These are phyloP conservation scores for Mycena venus DNA, from an alignment of 768 basidiomycete genomes.

Conservation along the genomic window DNA sequence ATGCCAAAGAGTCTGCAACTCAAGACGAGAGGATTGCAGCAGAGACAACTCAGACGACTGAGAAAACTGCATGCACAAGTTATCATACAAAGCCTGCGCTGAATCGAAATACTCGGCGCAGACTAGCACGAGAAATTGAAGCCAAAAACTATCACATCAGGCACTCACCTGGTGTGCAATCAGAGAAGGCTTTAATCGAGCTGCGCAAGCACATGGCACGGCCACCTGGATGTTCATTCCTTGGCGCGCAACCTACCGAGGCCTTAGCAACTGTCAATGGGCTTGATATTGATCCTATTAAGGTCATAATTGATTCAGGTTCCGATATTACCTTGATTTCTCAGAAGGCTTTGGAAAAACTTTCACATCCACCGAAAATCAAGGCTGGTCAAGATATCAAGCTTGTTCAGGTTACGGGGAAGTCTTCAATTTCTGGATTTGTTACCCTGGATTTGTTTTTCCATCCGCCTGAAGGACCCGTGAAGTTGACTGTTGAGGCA, in stretches of 20 bases:
- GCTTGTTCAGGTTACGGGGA: slow-evolving; percentile 49
- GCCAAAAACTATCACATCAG: not conserved
- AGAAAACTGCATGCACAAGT: not conserved
- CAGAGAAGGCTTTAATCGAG: slow-evolving; percentile 26
- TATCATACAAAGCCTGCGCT: slow-evolving; percentile 13
- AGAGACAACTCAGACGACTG: not conserved
- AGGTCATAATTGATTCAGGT: slow-evolving; percentile 47
- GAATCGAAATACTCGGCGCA: not conserved
- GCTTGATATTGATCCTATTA: not conserved
- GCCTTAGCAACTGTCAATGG: slow-evolving; percentile 33
- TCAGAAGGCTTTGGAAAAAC: slow-evolving; percentile 6
- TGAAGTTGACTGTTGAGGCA: slow-evolving; percentile 43
- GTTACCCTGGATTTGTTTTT: slow-evolving; percentile 42
- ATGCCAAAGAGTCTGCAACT: too few species aligned
- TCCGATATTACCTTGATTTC: slow-evolving; percentile 54
- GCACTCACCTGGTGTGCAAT: not conserved
- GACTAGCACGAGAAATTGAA: slow-evolving; percentile 11
- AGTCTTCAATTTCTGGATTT: slow-evolving; percentile 43
- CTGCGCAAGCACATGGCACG: slow-evolving; percentile 36
- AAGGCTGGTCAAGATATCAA: slow-evolving; percentile 45
- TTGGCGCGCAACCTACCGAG: slow-evolving; percentile 41
- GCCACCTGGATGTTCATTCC: slow-evolving; percentile 48
- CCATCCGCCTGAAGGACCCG: slow-evolving; percentile 35
- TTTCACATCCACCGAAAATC: slow-evolving; percentile 31
- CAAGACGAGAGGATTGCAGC: too few species aligned